These are phyloP conservation scores for Strobilomyces echinocephalus DNA, from an alignment of 768 basidiomycete species.

Conservation along the genomic window DNA sequence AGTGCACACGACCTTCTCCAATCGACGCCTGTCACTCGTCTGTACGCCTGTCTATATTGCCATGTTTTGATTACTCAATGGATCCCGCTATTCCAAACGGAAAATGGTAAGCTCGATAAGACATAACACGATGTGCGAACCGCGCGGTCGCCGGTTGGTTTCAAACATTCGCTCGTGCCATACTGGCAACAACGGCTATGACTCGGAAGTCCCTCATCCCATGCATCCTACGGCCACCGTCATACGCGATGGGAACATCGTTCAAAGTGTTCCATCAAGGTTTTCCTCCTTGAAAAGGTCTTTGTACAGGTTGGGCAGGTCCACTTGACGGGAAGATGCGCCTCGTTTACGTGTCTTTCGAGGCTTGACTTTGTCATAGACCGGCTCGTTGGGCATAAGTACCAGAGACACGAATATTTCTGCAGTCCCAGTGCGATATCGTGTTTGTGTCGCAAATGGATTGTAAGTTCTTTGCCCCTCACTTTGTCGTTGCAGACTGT, in stretches of 20 bases:
- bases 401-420: not conserved
- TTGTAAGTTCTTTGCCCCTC: not conserved
- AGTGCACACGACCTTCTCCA: no score
- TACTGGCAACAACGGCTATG: no score
- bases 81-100: no score
- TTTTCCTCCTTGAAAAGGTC: conserved; percentile 2
- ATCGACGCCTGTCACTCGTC: no score
- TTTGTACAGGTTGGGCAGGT: conserved; percentile 2
- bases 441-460: conserved; percentile 1
- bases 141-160: no score
- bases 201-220: no score
- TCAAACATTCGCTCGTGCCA: no score
- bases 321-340: not conserved
- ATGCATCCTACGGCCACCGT: no score
- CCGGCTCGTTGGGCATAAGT: not conserved
- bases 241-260: not conserved
- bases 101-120: no score
- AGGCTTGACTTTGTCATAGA: not conserved
- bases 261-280: not conserved
- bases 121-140: no score
- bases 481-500: conserved; percentile 1
- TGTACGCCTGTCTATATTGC: no score
- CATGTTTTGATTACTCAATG: no score
- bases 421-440: not conserved
- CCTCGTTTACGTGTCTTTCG: not conserved